Conservation (phyloP, 2,329 filamentous ascomycete genomes). For the Teratosphaeria destructans region DNA sequence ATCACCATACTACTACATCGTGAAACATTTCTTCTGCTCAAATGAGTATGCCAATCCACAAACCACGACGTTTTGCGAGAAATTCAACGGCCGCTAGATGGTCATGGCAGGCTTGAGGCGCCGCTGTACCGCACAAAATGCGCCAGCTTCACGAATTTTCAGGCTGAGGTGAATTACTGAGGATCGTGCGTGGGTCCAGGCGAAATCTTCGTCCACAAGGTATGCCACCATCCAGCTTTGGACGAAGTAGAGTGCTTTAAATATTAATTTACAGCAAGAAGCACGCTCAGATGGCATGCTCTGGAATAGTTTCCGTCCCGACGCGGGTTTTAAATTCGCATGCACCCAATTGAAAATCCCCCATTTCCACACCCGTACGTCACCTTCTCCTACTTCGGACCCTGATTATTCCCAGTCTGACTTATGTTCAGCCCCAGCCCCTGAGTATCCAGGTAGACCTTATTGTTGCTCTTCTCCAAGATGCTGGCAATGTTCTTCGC, state of each 20-base stretch:
- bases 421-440: constrained; percentile 82
- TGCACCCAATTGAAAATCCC: neutral
- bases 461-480: constrained; percentile 84
- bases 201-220: neutral
- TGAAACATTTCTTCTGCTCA: neutral
- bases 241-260: neutral
- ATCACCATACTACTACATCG: neutral
- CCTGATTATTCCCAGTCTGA: constrained; percentile 21
- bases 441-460: constrained; percentile 83
- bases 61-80: too few species aligned
- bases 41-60: too few species aligned
- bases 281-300: neutral
- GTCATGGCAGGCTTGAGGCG: too few species aligned
- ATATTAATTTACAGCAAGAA: neutral
- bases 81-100: too few species aligned
- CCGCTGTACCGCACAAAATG: too few species aligned
- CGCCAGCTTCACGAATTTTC: too few species aligned
- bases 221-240: neutral
- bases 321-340: constrained; percentile 3
- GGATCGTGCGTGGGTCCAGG: too few species aligned
- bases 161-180: too few species aligned
- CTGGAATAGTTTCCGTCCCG: neutral
- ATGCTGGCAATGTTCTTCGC: constrained; percentile 79
- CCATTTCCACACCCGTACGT: neutral
- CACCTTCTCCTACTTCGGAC: neutral